Evolutionary conservation across 352 stramenopile genomes (phyloP).

Genomic region (Pythium sp.): DNA sequence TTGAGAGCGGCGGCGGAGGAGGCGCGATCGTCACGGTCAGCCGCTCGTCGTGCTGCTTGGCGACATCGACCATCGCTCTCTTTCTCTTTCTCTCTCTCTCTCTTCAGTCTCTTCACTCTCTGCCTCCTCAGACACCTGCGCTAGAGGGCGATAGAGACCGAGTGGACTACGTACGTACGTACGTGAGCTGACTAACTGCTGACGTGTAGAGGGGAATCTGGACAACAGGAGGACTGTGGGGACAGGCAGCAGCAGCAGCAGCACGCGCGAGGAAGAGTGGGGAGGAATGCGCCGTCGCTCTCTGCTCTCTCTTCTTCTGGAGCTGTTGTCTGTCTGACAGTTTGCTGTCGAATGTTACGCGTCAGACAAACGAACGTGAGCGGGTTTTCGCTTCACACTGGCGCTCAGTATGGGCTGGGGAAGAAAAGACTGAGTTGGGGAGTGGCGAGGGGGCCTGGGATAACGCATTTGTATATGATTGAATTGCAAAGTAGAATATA

Average conservation of each 20-base stretch:
- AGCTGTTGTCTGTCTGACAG: not conserved
- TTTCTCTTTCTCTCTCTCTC: not conserved
- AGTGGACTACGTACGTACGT: constrained; percentile 2
- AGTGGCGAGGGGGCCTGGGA: not conserved
- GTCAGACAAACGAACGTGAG: not conserved
- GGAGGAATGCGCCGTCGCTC: not conserved
- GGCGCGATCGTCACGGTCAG: not conserved
- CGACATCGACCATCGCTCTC: constrained; percentile 6
- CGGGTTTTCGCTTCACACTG: not conserved
- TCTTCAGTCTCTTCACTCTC: not conserved
- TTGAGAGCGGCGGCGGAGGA: not conserved
- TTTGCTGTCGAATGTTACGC: not conserved
- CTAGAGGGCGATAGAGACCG: not conserved
- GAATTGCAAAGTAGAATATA: no score
- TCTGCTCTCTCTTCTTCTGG: not conserved
- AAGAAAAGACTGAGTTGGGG: constrained; percentile 1
- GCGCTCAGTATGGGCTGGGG: not conserved
- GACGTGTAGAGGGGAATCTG: no score
- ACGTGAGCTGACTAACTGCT: not conserved
- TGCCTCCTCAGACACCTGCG: not conserved
- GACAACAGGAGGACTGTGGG: not conserved
- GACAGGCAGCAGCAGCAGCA: not conserved
- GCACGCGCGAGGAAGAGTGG: not conserved
- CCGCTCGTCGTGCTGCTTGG: constrained; percentile 2
- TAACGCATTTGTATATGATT: no score